Evolutionary conservation across 805 yeast genomes (phyloP).

Genomic region (Starmerella tilneyi): DNA sequence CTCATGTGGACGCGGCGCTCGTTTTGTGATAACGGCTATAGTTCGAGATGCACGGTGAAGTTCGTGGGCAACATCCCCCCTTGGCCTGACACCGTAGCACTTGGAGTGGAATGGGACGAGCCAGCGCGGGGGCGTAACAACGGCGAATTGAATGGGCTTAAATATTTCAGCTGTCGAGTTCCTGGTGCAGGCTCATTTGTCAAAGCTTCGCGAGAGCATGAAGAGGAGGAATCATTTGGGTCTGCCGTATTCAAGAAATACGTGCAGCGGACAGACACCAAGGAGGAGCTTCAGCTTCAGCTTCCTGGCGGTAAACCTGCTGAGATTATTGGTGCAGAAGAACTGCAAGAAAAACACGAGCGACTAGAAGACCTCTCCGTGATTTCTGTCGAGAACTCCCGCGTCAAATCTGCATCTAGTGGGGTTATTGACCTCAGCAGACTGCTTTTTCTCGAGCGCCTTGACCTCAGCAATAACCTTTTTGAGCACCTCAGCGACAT

Average conservation of each 20-base stretch:
- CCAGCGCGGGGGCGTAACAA: conserved; percentile 57
- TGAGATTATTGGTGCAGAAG: conserved; percentile 58
- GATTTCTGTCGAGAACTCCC: conserved; percentile 41
- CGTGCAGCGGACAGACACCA: conserved; percentile 29
- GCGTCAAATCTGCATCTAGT: conserved; percentile 25
- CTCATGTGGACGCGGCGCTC: conserved; percentile 17
- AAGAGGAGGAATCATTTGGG: conserved; percentile 32
- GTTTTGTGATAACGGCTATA: conserved; percentile 9
- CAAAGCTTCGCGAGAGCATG: conserved; percentile 36
- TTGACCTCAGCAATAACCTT: conserved; percentile 56
- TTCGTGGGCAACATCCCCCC: conserved; percentile 50
- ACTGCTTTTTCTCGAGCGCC: conserved; percentile 22
- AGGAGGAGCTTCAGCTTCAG: conserved; percentile 33
- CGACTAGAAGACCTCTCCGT: conserved; percentile 39
- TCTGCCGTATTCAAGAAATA: conserved; percentile 46
- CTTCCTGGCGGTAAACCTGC: conserved; percentile 48
- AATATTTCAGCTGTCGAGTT: conserved; percentile 43
- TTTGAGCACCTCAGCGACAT: conserved; percentile 37
- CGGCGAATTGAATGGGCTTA: conserved; percentile 46
- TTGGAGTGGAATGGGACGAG: conserved; percentile 85
- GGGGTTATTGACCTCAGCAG: not conserved
- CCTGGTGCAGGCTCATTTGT: conserved; percentile 53
- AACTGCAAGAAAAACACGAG: conserved; percentile 40
- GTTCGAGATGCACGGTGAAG: conserved; percentile 46
- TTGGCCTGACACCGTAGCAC: conserved; percentile 50